These are phyloP conservation scores for Remersonia thermophila DNA, from an alignment of 2,329 filamentous ascomycete species.

Conservation along the genomic window DNA sequence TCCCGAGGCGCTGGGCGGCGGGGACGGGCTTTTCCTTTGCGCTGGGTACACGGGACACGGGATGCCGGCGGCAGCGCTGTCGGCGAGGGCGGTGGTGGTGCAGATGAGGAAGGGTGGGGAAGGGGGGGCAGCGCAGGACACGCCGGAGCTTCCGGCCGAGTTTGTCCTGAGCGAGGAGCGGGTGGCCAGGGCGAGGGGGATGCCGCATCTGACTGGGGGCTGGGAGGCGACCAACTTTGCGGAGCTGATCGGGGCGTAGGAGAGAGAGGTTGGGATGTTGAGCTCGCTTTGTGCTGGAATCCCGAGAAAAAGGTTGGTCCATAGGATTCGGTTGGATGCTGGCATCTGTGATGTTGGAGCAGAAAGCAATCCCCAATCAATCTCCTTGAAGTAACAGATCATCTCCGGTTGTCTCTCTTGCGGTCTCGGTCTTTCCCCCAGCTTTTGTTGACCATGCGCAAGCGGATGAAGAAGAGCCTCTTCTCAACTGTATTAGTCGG, in stretches of 20 bases:
- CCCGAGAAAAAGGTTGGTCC: no score
- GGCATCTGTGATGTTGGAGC: no score
- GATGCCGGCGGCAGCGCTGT: conserved; percentile 61
- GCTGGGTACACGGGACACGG: conserved; percentile 64
- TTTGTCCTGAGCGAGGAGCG: conserved; percentile 11
- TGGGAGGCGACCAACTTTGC: conserved; percentile 9
- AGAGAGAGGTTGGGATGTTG: no score
- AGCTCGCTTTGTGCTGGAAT: no score
- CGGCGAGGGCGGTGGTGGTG: conserved; percentile 49
- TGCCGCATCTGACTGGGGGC: conserved; percentile 7
- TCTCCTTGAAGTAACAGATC: no score
- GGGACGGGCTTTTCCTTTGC: conserved; percentile 46
- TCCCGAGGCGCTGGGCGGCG: conserved; percentile 38
- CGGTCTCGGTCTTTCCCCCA: no score
- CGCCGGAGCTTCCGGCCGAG: conserved; percentile 7
- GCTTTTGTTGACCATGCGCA: no score
- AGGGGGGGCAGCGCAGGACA: not conserved
- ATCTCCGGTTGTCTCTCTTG: no score
- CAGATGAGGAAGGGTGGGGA: conserved; percentile 34
- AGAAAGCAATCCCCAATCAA: no score
- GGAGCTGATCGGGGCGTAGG: conserved; percentile 5
- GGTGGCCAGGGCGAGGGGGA: conserved; percentile 6
- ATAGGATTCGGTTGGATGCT: no score
- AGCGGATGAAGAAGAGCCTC: no score
- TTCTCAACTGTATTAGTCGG: no score